These are phyloP conservation scores for Phytopythium ostracodes DNA, from an alignment of 352 stramenopile species.

Conservation along the genomic window DNA sequence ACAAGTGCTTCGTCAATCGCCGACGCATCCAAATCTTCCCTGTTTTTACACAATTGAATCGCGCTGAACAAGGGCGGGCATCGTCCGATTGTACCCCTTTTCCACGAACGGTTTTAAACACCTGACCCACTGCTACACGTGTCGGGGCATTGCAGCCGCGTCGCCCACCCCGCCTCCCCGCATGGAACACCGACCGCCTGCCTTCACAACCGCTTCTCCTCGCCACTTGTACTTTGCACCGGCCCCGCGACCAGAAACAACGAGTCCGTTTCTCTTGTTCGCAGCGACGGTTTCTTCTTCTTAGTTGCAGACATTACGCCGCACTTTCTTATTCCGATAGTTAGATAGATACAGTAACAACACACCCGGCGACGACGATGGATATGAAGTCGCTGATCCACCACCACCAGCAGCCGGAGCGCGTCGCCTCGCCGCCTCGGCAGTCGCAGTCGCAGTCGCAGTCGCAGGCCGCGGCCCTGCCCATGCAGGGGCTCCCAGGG, in stretches of 20 bases:
- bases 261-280: no score
- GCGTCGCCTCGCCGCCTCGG: conserved; percentile 21
- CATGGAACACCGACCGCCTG: no score
- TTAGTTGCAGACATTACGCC: neutral
- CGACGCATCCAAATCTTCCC: neutral
- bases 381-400: conserved; percentile 79
- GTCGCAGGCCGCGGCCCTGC: neutral
- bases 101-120: neutral
- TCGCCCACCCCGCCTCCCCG: neutral
- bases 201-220: neutral
- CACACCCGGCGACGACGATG: conserved; percentile 23
- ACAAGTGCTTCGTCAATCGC: neutral
- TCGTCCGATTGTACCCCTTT: neutral
- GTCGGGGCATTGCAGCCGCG: neutral
- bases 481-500: conserved; percentile 21
- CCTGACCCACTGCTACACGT: neutral
- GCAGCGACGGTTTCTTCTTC: no score
- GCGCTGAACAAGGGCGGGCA: neutral
- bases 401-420: conserved; percentile 23
- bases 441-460: no score
- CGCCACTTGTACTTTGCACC: neutral
- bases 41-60: neutral
- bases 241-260: no score
- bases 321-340: conserved; percentile 2
- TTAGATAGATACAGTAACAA: no score